Evolutionary conservation across 164 flowering plant species (phyloP), one percentile per base, ranked within the genome.

Genomic region (Hamamelis virginiana): DNA sequence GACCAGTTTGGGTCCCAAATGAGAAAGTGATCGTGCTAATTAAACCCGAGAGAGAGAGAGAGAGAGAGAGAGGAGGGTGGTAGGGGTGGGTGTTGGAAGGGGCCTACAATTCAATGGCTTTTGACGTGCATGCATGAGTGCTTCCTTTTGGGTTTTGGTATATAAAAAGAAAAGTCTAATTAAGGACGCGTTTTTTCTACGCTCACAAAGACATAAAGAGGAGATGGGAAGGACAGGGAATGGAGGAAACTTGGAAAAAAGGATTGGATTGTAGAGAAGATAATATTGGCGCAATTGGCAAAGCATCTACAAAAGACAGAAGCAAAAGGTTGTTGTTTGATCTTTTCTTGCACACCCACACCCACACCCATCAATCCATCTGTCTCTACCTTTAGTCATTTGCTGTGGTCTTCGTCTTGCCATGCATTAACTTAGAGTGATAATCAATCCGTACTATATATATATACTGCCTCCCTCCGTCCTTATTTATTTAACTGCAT

Each of bases 51-150:
- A 15, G 19, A 15, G 53, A 15, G n/a, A 15, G 53, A 15, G 53
- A 50, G n/a, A 50, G 53, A 50, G 53, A 50, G n/a, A 50, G 53
- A 50, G n/a, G n/a, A 50, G 41, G 6, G 41, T 12, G 53, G n/a
- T 15, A 16, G 11, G 25, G 38, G 28, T 14, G 25, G 38, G 28
- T 14, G 22, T 26, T 64, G 28, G 9, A 23, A 12, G 47, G 44
- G 64, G 27, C 47, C 25, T 13, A 66, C 48, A 1, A 23, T 67
- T 23, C 45, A 23, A 13, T 66, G 26, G 13, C 71, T 46, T 68
- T 68, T 59, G 52, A n/a, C 27, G 38, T 58, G 45, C 71, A 53
- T 58, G 45, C 71, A 68, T 68, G 56, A 69, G 58, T 69, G 72
- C 72, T 59, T 28, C 19, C 65, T 69, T 60, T 69, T 60, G 58